A percentile compares a stretch with the other conserved stretches of the same genome.
Conservation (phyloP, 2,329 filamentous ascomycete genomes). For the Penicillium sp. region DNA sequence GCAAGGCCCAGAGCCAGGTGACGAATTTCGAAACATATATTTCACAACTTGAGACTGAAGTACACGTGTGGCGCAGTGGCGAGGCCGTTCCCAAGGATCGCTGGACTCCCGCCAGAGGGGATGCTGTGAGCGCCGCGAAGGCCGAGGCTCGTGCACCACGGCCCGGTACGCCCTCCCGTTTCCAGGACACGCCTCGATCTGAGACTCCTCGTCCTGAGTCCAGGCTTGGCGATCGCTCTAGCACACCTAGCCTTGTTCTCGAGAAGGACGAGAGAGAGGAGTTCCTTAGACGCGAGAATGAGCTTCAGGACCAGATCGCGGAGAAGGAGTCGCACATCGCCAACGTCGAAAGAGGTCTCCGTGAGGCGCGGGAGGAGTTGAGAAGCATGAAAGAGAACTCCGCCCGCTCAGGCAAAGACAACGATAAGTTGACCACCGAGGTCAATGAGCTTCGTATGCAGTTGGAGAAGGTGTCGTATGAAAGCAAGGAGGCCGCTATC, state of each 20-base stretch:
- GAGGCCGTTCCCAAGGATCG: slow-evolving; percentile 79
- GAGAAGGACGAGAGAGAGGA: slow-evolving; percentile 97
- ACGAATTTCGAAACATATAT: slow-evolving; percentile 85
- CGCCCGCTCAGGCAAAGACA: slow-evolving; percentile 73
- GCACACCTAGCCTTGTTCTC: slow-evolving; percentile 75
- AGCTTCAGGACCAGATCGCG: slow-evolving; percentile 89
- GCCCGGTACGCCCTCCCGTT: slow-evolving; percentile 35
- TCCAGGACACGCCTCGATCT: slow-evolving; percentile 43
- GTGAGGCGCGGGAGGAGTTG: slow-evolving; percentile 78
- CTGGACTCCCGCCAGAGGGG: slow-evolving; percentile 63
- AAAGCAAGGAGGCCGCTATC: slow-evolving; percentile 92
- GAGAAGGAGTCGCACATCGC: slow-evolving; percentile 80
- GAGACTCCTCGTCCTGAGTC: slow-evolving; percentile 57
- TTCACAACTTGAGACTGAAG: slow-evolving; percentile 69
- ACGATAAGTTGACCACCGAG: slow-evolving; percentile 75
- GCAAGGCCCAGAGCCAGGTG: slow-evolving; percentile 82
- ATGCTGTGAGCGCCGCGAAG: slow-evolving; percentile 43
- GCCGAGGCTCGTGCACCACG: slow-evolving; percentile 42
- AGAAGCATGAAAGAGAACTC: slow-evolving; percentile 76
- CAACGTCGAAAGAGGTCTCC: slow-evolving; percentile 68
- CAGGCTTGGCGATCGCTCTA: slow-evolving; percentile 67
- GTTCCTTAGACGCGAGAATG: slow-evolving; percentile 87
- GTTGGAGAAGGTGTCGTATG: slow-evolving; percentile 86
- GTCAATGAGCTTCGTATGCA: slow-evolving; percentile 95
- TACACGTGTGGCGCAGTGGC: slow-evolving; percentile 77